Evolutionary conservation across 1,284 basidiomycete species (phyloP), one percentile per base, ranked within the genome.

Genomic region (Entoloma clypeatum): DNA sequence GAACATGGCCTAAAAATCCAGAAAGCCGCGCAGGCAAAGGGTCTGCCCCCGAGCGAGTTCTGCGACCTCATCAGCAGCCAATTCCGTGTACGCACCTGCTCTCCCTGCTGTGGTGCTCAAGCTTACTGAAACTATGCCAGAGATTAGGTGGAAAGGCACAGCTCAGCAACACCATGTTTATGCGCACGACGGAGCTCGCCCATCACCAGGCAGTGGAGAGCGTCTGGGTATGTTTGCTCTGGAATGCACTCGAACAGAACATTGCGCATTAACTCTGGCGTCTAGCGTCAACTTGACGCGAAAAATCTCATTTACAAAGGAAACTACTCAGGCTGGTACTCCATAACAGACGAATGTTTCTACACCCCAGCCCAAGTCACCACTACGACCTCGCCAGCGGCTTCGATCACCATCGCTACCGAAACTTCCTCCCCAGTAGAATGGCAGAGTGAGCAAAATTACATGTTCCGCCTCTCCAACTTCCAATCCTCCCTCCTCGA

Each of bases 1-100:
- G 93, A 96, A 57, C 92, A 96, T 62, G 93, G 93, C 0, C 65
- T 94, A 49, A 96, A 96, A 65, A 89, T 97, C 36, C 92, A 95
- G 61, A 82, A 83, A 52, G 88, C 88, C 3, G 87, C 91, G 0
- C 64, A 75, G 42, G 70, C 68, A 5, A 65, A 66, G 40, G 73
- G 72, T 2, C 52, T 78, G 39, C 64, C 67, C 4, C 84, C 84
- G 5, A 59, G 69, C n/a, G 67, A 61, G 42, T 84, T 92, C 52
- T 92, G 87, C 56, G 81, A 92, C 56, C 54, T 65, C 22, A 69
- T 91, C 21, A 86, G 81, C 47, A 59, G 74, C 51, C 67, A 79
- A 29, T 94, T 93, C 63, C 72, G 76, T 62, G 89, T 91, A 55
- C 24, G 26, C 34, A 5, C 18, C n/a, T 34, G 21, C 11, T 27